Base-by-base conservation (phyloP, 345 rosid species). In the Diplotaxis tenuifolia region DNA sequence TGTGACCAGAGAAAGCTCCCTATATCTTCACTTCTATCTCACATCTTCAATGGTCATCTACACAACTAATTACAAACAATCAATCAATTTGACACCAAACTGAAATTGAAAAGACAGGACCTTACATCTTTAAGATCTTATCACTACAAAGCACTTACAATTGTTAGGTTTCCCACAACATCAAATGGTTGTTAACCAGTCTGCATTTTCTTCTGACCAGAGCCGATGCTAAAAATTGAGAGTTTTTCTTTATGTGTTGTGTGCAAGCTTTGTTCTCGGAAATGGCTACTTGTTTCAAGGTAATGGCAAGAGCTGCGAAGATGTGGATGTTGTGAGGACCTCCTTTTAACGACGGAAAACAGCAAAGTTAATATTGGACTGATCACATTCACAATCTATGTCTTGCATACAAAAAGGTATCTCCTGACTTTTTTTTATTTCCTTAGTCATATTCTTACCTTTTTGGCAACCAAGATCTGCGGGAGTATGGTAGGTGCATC, bases 241-340 rank as follows among this genome's bases (percentile, higher is more conserved):
- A 87, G 72, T 36, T 95, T 95, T 84, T 81, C 91, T 84, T 92
- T 84, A 95, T 96, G 78, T 89, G 99, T 61, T 86, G 88, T 84
- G 91, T 92, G 76, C 89, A 88, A 57, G 92, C 89, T 80, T 80
- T 85, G 82, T 84, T 88, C 69, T 88, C 97, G 9, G 86, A 90
- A 40, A 88, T 85, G 68, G 89, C 90, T 22, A 87, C 96, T 85
- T 95, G 97, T 79, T 88, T 95, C 62, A 95, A 86, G 68, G 99
- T 90, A 68, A 92, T 85, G 64, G 97, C 96, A 52, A 95, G 99
- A 75, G 99, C 96, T 68, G 97, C 96, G 5, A 95, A 1, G 3
- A 23, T 92, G 68, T 95, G 97, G 83, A 87, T 95, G 79, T 92
- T 89, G 83, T 95, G 96, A 70, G 96, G 97, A 31, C 99, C 97